phyloP scores from a whole-genome alignment of 192 early-diverging fungal species.

The Coemansia sp. region DNA sequence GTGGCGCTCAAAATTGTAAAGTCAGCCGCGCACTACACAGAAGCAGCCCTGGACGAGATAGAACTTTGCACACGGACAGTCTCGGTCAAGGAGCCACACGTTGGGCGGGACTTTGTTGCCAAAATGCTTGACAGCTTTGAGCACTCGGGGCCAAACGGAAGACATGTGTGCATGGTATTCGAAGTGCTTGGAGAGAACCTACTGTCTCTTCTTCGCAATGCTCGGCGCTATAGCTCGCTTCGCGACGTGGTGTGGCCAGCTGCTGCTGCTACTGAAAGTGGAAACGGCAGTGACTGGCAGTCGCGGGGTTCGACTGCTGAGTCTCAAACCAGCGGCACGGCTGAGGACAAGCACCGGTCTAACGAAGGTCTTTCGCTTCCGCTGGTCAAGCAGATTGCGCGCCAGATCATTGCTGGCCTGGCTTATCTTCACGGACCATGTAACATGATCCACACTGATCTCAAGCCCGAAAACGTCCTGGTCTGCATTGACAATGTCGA shows the following conservation, averaged over 20 bases:
- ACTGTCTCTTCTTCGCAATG: constrained; percentile 77
- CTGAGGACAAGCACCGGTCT: constrained; percentile 26
- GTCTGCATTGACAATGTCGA: constrained; percentile 90
- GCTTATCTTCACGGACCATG: constrained; percentile 94
- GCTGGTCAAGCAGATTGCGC: constrained; percentile 87
- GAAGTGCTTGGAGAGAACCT: constrained; percentile 96
- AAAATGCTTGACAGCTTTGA: constrained; percentile 92
- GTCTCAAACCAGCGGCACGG: neutral
- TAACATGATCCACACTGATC: constrained; percentile 95
- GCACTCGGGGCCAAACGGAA: constrained; percentile 83
- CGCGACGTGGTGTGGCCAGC: constrained; percentile 28
- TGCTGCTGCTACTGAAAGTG: constrained; percentile 19
- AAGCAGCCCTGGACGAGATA: constrained; percentile 95
- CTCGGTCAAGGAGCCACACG: constrained; percentile 34
- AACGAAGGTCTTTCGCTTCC: constrained; percentile 73
- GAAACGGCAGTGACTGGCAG: constrained; percentile 20
- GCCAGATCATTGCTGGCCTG: constrained; percentile 87
- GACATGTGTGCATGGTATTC: constrained; percentile 96
- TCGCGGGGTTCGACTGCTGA: neutral
- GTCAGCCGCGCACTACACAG: constrained; percentile 91
- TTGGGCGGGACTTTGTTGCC: constrained; percentile 64
- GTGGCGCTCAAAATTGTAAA: constrained; percentile 98
- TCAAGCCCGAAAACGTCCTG: constrained; percentile 97
- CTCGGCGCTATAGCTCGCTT: constrained; percentile 41
- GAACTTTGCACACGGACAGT: constrained; percentile 85